Percentiles rank a stretch among this genome's conserved stretches.
These are phyloP conservation scores for Colletotrichum karsti DNA, from an alignment of 2,329 filamentous ascomycete genomes.

Conservation along the genomic window DNA sequence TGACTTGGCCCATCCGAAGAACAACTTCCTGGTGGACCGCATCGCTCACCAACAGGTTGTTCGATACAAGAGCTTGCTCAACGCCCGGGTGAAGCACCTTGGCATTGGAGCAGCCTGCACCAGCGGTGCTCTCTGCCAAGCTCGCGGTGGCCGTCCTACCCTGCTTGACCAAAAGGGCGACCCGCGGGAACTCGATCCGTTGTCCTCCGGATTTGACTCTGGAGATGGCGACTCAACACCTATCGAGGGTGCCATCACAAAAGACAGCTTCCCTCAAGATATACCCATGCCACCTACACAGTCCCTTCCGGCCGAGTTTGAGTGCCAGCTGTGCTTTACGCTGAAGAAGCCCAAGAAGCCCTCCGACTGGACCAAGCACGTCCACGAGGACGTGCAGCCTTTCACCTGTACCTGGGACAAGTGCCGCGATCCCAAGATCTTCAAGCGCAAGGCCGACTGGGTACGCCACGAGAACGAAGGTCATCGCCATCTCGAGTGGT, in stretches of 20 bases:
- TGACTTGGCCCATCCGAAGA: slow-evolving; percentile 61
- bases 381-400: slow-evolving; percentile 91
- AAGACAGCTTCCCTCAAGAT: slow-evolving; percentile 80
- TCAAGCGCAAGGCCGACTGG: slow-evolving; percentile 97
- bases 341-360: slow-evolving; percentile 89
- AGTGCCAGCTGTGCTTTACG: slow-evolving; percentile 88
- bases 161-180: slow-evolving; percentile 69
- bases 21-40: slow-evolving; percentile 76
- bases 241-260: slow-evolving; percentile 73
- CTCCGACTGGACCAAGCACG: slow-evolving; percentile 96
- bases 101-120: slow-evolving; percentile 68
- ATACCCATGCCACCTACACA: slow-evolving; percentile 84
- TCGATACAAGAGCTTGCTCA: slow-evolving; percentile 81
- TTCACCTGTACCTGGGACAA: slow-evolving; percentile 91
- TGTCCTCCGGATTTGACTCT: slow-evolving; percentile 54
- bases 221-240: slow-evolving; percentile 72
- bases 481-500: slow-evolving; percentile 90
- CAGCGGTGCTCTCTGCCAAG: slow-evolving; percentile 70
- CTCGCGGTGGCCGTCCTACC: slow-evolving; percentile 71
- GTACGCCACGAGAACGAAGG: slow-evolving; percentile 93
- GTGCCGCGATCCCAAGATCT: slow-evolving; percentile 87
- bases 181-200: slow-evolving; percentile 65
- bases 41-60: slow-evolving; percentile 83
- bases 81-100: slow-evolving; percentile 75
- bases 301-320: slow-evolving; percentile 84